Percentiles rank a stretch among this genome's conserved stretches.
These are phyloP conservation scores for Choanephora cucurbitarum DNA, from an alignment of 371 early-diverging fungal genomes.

Conservation along the genomic window DNA sequence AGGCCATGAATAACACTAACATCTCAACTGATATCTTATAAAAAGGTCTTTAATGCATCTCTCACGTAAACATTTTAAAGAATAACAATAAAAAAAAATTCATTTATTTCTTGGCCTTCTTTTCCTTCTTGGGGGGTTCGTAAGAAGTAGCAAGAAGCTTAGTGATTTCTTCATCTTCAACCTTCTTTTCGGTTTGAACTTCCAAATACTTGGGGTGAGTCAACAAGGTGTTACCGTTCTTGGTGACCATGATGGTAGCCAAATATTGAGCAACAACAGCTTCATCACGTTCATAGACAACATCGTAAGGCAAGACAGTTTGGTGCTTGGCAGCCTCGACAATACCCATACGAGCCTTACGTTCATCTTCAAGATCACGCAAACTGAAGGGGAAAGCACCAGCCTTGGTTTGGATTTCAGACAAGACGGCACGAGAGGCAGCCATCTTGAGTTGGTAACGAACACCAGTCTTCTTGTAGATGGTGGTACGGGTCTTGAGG, in stretches of 20 bases:
- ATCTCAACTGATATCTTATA: not conserved
- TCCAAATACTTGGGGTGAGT: conserved; percentile 68
- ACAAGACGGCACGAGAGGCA: conserved; percentile 76
- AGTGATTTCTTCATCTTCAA: conserved; percentile 72
- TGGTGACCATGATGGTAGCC: conserved; percentile 87
- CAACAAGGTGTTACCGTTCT: conserved; percentile 79
- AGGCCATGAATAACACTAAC: not conserved
- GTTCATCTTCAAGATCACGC: conserved; percentile 81
- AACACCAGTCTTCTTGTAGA: conserved; percentile 88
- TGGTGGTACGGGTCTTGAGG: conserved; percentile 79
- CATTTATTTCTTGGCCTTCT: conserved; percentile 22
- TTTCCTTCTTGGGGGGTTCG: conserved; percentile 26
- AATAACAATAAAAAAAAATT: conserved; percentile 2
- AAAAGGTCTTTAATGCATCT: conserved; percentile 20
- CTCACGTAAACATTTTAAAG: conserved; percentile 15
- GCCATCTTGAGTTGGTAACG: conserved; percentile 90
- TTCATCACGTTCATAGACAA: conserved; percentile 85
- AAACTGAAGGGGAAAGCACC: conserved; percentile 90
- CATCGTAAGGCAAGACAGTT: conserved; percentile 81
- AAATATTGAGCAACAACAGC: conserved; percentile 85
- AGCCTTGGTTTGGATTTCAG: conserved; percentile 77
- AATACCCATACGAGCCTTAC: conserved; percentile 90
- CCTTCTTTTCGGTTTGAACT: conserved; percentile 75
- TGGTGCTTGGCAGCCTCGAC: conserved; percentile 85
- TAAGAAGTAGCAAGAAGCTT: conserved; percentile 62